These are phyloP conservation scores for Boletus holoroseus DNA, from an alignment of 1,284 basidiomycete species.

Conservation along the genomic window DNA sequence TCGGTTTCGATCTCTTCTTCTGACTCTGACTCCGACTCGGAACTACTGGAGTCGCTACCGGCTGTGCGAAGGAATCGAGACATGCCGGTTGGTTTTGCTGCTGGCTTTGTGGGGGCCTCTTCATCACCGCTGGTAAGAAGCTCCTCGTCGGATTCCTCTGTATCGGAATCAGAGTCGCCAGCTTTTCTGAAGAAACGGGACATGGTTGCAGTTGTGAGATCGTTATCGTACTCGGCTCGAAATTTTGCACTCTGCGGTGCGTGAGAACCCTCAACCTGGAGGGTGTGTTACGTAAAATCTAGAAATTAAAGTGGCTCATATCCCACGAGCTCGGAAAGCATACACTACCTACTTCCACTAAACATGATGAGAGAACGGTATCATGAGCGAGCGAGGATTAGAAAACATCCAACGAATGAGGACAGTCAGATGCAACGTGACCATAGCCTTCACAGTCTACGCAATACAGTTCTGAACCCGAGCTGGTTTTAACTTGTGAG, in stretches of 20 bases:
- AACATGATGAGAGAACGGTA: constrained; percentile 7
- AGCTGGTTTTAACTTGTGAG: constrained; percentile 7
- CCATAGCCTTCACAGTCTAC: constrained; percentile 74
- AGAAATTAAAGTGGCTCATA: constrained; percentile 3
- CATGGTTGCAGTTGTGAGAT: constrained; percentile 43
- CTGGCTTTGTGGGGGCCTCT: constrained; percentile 46
- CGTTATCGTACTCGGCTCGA: constrained; percentile 24
- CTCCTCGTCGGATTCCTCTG: constrained; percentile 77
- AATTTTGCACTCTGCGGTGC: constrained; percentile 15
- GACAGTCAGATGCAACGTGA: constrained; percentile 65
- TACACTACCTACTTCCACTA: constrained; percentile 21
- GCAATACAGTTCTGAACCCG: constrained; percentile 49
- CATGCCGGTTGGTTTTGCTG: constrained; percentile 59
- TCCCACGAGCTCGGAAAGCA: constrained; percentile 12
- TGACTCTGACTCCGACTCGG: constrained; percentile 45
- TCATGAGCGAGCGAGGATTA: constrained; percentile 29
- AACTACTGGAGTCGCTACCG: constrained; percentile 40
- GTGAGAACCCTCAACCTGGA: constrained; percentile 13
- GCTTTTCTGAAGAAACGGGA: constrained; percentile 85
- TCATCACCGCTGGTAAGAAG: constrained; percentile 75
- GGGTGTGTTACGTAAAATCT: constrained; percentile 20
- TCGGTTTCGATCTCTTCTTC: constrained; percentile 43
- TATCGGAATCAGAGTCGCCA: constrained; percentile 75
- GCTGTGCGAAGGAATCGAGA: constrained; percentile 66
- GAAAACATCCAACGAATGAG: constrained; percentile 77